phyloP scores from a whole-genome alignment of 1,284 basidiomycete genomes.

The Agroathelia rolfsii region DNA sequence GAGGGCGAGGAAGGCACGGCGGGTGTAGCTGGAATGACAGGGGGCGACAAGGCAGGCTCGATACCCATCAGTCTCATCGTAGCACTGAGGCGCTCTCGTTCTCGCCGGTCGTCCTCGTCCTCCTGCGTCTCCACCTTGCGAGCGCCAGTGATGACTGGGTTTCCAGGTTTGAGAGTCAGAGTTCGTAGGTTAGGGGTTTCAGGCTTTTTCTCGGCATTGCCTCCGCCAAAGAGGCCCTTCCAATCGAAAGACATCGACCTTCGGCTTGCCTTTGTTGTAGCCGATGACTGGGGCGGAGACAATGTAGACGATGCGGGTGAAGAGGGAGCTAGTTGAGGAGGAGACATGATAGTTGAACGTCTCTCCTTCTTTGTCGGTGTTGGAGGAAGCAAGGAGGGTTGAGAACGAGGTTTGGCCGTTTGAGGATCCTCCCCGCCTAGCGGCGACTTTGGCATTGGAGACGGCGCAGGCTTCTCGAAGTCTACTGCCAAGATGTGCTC shows the following conservation, averaged over 20 bases:
- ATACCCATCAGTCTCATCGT: constrained; percentile 92
- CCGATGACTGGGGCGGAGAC: constrained; percentile 17
- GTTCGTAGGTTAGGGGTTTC: constrained; percentile 54
- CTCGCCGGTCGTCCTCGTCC: constrained; percentile 80
- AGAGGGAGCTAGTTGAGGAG: constrained; percentile 24
- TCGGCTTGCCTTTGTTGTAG: constrained; percentile 40
- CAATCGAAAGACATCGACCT: constrained; percentile 77
- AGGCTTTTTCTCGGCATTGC: constrained; percentile 53
- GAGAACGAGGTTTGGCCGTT: constrained; percentile 42
- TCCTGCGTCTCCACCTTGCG: constrained; percentile 72
- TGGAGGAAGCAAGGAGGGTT: constrained; percentile 45
- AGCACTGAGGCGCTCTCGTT: constrained; percentile 76
- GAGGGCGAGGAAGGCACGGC: constrained; percentile 30
- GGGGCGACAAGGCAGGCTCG: constrained; percentile 38
- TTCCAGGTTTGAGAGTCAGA: constrained; percentile 60
- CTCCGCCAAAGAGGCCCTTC: constrained; percentile 53
- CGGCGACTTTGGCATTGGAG: constrained; percentile 21
- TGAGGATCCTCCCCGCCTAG: constrained; percentile 20
- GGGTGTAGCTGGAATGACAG: constrained; percentile 22
- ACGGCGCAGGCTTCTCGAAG: constrained; percentile 53
- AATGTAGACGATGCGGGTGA: constrained; percentile 24
- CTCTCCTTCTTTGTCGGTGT: constrained; percentile 32
- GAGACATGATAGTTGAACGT: too few relatives aligned
- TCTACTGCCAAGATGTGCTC: constrained; percentile 88
- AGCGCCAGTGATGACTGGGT: constrained; percentile 42